Evolutionary conservation across 768 basidiomycete species (phyloP), one percentile per base, ranked within the genome.

Genomic region (Multifurca ochricompacta): DNA sequence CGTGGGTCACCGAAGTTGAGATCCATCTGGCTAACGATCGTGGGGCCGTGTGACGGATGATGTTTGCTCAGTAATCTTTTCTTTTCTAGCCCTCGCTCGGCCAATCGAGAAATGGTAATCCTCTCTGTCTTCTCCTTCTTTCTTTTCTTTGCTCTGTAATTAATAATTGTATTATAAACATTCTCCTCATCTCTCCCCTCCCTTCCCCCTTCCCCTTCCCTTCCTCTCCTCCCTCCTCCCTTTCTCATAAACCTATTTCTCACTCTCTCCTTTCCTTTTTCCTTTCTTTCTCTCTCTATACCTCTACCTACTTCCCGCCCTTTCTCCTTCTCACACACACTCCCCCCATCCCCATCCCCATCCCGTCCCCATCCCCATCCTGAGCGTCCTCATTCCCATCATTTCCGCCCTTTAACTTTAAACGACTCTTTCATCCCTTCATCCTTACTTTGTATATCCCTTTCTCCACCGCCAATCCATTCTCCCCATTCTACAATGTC

Each of bases 161-260:
- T n/a, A n/a, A n/a, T n/a, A n/a, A 14, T 25, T n/a, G 58, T 51
- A 59, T 59, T 59, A 59, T 59, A 57, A 59, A 59, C 58, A 42
- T 57, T 11, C 50, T 47, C 25, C 44, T 48, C 53, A 37, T 47
- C 45, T 9, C 14, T 11, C 45, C 19, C 44, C 43, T 16, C 18
- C 35, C 40, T 5, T 40, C 14, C 10, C 31, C 31, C 23, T 39
- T 47, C 31, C 49, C 27, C 44, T 13, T 11, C n/a, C 14, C 13
- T 42, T n/a, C 21, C 42, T 25, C 16, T 27, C 19, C 28, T 6
- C 23, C 11, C 37, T 23, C 25, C 16, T 30, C 27, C 36, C 19
- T 42, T 35, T 40, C 35, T 16, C 23, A 23, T 19, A 13, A 3
- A 14, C 11, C 27, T 13, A 16, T 16, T 23, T 30, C 25, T 27